Conservation (phyloP, 768 basidiomycete genomes). For the Phaeolepiota aurea region DNA sequence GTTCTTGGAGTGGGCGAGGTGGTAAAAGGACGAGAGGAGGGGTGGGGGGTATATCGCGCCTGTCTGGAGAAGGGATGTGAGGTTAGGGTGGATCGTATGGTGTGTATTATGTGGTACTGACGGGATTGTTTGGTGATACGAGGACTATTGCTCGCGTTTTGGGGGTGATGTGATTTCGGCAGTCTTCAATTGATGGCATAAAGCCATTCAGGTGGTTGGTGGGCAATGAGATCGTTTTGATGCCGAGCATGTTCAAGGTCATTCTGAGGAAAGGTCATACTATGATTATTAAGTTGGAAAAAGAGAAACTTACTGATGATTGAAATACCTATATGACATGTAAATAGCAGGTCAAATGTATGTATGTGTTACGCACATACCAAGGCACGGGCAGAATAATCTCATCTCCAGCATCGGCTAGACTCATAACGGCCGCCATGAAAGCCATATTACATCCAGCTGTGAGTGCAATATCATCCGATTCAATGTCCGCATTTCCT, state of each 20-base stretch:
- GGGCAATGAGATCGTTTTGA: conserved; percentile 48
- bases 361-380: conserved; percentile 21
- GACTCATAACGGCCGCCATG: conserved; percentile 45
- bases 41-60: conserved; percentile 58
- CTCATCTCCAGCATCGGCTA: conserved; percentile 67
- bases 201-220: conserved; percentile 47
- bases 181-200: conserved; percentile 45
- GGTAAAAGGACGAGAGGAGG: conserved; percentile 50
- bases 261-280: conserved; percentile 32
- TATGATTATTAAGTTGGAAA: background rate
- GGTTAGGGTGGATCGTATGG: background rate
- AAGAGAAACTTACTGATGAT: conserved; percentile 39
- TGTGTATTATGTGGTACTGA: conserved; percentile 16
- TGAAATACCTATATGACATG: conserved; percentile 44
- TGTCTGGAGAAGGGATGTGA: conserved; percentile 29
- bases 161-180: conserved; percentile 41
- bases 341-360: background rate
- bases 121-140: conserved; percentile 74
- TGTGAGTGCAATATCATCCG: conserved; percentile 58
- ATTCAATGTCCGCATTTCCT: conserved; percentile 31
- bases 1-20: conserved; percentile 42
- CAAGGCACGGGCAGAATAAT: conserved; percentile 68
- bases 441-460: conserved; percentile 73
- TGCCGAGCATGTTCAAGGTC: conserved; percentile 55
- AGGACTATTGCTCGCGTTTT: conserved; percentile 65